Evolutionary conservation across 192 early-diverging fungal species (phyloP).

Genomic region (Backusella macrospora): DNA sequence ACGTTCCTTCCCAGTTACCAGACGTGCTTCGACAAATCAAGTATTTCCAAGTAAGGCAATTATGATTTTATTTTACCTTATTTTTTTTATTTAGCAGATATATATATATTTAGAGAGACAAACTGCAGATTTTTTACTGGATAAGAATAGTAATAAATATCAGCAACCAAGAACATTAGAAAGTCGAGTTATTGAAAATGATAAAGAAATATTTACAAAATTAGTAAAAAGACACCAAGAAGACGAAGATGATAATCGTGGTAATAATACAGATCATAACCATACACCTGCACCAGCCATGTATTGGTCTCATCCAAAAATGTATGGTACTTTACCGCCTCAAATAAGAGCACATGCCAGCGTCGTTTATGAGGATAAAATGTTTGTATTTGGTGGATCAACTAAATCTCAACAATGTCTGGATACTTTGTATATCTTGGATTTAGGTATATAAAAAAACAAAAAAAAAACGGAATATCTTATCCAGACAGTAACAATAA

Average conservation of each 20-base stretch:
- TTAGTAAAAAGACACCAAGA: no score
- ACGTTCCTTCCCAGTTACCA: neutral
- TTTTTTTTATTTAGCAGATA: no score
- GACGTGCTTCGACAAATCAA: slow-evolving; percentile 1
- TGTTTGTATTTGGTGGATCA: slow-evolving; percentile 87
- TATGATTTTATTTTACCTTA: neutral
- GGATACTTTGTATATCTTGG: slow-evolving; percentile 76
- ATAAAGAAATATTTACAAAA: neutral
- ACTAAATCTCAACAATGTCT: slow-evolving; percentile 68
- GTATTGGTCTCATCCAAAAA: slow-evolving; percentile 70
- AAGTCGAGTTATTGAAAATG: neutral
- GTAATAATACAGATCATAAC: neutral
- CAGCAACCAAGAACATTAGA: neutral
- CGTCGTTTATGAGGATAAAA: slow-evolving; percentile 69
- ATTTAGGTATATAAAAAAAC: slow-evolving; percentile 51
- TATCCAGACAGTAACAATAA: no score
- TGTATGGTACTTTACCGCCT: slow-evolving; percentile 64
- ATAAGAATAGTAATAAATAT: neutral
- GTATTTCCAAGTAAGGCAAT: slow-evolving; percentile 4
- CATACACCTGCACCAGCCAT: slow-evolving; percentile 73
- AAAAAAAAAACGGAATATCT: no score
- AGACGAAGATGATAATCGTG: no score
- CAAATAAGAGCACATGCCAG: slow-evolving; percentile 78
- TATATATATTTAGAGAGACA: neutral
- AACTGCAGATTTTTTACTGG: neutral